Evolutionary conservation across 371 early-diverging fungal genomes (phyloP).

Genomic region (Mortierella polycephala): DNA sequence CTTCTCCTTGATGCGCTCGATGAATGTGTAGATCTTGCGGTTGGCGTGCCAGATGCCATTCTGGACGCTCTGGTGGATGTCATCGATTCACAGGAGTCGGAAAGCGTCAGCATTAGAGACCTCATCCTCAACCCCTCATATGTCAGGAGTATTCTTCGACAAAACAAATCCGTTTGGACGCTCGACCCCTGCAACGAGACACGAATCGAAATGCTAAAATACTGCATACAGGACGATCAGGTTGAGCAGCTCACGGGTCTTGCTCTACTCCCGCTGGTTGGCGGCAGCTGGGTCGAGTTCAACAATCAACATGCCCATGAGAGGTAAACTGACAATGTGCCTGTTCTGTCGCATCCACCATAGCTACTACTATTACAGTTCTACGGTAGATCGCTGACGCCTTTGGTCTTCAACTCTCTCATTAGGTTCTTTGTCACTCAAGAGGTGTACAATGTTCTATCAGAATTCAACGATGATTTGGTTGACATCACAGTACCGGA

Average conservation of each 20-base stretch:
- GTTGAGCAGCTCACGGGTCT: constrained; percentile 25
- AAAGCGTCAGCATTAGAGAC: neutral
- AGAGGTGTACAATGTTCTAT: constrained; percentile 3
- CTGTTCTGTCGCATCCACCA: neutral
- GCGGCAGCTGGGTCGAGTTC: constrained; percentile 34
- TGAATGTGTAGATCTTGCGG: constrained; percentile 3
- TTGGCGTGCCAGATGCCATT: constrained; percentile 15
- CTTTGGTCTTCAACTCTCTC: too few relatives aligned
- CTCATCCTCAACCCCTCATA: constrained; percentile 21
- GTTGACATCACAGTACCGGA: constrained; percentile 10
- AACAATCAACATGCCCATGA: neutral
- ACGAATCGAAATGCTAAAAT: constrained; percentile 15
- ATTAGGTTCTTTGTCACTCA: constrained; percentile 9
- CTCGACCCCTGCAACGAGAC: neutral
- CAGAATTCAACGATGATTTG: constrained; percentile 12
- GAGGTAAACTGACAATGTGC: constrained; percentile 3
- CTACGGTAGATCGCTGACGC: neutral
- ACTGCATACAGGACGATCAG: constrained; percentile 18
- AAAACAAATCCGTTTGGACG: constrained; percentile 6
- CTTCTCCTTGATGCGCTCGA: constrained; percentile 19
- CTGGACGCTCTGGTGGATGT: constrained; percentile 4
- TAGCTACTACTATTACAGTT: neutral
- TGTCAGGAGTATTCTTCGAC: constrained; percentile 10
- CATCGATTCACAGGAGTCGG: neutral
- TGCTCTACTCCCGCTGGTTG: constrained; percentile 29